Evolutionary conservation across 768 basidiomycete species (phyloP), one percentile per base, ranked within the genome.

Genomic region (Mycena crocata): DNA sequence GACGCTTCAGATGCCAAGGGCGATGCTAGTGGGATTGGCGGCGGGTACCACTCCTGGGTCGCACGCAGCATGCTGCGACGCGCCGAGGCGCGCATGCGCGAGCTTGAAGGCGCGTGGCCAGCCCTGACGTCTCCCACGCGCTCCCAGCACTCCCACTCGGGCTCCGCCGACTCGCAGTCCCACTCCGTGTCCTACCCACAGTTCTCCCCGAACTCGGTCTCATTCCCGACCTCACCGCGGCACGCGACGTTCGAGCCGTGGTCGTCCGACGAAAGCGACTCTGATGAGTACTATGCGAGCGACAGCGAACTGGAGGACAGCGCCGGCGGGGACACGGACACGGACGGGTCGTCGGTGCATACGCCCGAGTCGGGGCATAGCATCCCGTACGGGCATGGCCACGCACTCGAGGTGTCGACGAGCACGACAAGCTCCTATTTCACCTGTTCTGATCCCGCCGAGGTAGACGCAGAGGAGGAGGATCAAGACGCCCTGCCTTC

Each of bases 41-140:
- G 81, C 24, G 84, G 83, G 4, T 89, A 87, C 67, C 84, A 82
- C 32, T 71, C 84, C 5, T 89, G 89, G 88, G 79, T 85, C n/a
- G 75, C 86, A 30, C 79, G 84, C 34, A 86, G 83, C 70, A 84
- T 84, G 78, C 80, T 90, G 64, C 81, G 87, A 21, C 83, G 79
- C 37, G 80, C 82, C 13, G 75, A 78, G 67, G 78, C 79, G 30
- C 74, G 81, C 42, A 83, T 88, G 75, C 79, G 80, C 30, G 79
- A 82, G 54, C 76, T 83, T 37, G 76, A 70, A 51, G 54, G 13
- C 14, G 21, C 31, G 40, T 70, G 54, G 54, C 68, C 68, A 15
- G 31, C 63, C 10, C 48, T 68, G 1, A 24, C 40, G 7, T 40
- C 48, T 19, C 51, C 57, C 7, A 26, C 32, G 42, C 39, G 34